Evolutionary conservation across 768 basidiomycete species (phyloP).

Genomic region (Collybia mongolica): DNA sequence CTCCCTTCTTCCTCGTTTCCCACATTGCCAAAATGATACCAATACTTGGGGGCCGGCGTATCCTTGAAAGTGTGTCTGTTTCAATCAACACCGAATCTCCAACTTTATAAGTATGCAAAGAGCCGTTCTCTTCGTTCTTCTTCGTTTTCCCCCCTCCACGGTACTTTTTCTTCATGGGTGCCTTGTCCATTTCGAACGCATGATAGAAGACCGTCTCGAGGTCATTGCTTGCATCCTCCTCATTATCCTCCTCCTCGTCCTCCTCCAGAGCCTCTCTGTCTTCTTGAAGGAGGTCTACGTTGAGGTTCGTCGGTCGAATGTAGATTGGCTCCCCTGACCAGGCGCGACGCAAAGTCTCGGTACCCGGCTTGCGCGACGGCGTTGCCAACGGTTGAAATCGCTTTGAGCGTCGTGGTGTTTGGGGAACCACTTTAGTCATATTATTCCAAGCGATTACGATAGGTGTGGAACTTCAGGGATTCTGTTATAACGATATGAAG

Average conservation of each 20-base stretch:
- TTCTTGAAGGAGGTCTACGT: constrained; percentile 20
- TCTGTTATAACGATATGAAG: too few species aligned
- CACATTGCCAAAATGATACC: constrained; percentile 74
- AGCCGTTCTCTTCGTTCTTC: constrained; percentile 12
- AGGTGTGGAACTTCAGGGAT: too few species aligned
- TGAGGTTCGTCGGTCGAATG: constrained; percentile 18
- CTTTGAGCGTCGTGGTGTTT: constrained; percentile 30
- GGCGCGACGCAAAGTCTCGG: constrained; percentile 13
- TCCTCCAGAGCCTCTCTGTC: constrained; percentile 12
- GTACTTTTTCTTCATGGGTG: constrained; percentile 20
- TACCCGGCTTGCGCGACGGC: constrained; percentile 14
- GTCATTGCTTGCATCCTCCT: constrained; percentile 12
- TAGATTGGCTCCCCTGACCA: constrained; percentile 26
- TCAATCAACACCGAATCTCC: constrained; percentile 71
- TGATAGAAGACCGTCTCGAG: constrained; percentile 35
- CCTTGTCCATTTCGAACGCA: constrained; percentile 27
- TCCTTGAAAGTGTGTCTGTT: constrained; percentile 39
- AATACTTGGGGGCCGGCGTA: constrained; percentile 52
- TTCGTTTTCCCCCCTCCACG: constrained; percentile 17
- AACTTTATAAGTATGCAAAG: constrained; percentile 37
- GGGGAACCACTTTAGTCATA: constrained; percentile 14
- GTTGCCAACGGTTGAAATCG: constrained; percentile 29
- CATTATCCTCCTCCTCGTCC: constrained; percentile 6
- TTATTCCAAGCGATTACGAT: too few species aligned
- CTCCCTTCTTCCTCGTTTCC: constrained; percentile 39